These are phyloP conservation scores for Leptographium radiaticola DNA, from an alignment of 2,329 filamentous ascomycete species.

Conservation along the genomic window DNA sequence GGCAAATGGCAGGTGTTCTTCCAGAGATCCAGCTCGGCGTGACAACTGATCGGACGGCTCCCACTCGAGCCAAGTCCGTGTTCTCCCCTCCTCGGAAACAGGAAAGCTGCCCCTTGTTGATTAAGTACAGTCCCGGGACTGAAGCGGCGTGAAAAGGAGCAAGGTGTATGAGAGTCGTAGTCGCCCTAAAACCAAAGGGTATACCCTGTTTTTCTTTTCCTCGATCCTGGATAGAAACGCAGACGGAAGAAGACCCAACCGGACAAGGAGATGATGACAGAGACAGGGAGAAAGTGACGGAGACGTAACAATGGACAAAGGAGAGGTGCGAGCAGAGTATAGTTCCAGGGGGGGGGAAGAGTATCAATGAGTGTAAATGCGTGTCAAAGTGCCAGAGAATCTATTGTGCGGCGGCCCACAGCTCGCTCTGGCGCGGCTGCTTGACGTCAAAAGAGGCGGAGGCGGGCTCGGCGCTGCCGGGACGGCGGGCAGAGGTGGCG, in stretches of 20 bases:
- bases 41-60: background rate
- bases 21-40: conserved; percentile 9
- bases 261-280: background rate
- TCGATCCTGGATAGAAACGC: background rate
- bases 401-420: conserved; percentile 38
- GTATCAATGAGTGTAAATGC: too few relatives aligned
- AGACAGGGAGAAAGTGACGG: background rate
- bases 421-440: conserved; percentile 40
- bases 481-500: conserved; percentile 33
- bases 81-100: background rate
- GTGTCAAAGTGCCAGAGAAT: background rate
- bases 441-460: conserved; percentile 5
- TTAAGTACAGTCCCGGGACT: background rate
- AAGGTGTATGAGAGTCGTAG: background rate
- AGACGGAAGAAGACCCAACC: background rate
- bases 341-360: too few relatives aligned
- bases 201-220: background rate
- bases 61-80: background rate
- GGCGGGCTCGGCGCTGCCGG: conserved; percentile 58
- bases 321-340: background rate
- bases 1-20: background rate
- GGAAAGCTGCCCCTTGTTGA: background rate
- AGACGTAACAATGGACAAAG: too few relatives aligned
- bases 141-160: background rate
- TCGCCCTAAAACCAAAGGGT: background rate